Conservation (phyloP, 306 rosid species). For the Carpinus viminea region DNA sequence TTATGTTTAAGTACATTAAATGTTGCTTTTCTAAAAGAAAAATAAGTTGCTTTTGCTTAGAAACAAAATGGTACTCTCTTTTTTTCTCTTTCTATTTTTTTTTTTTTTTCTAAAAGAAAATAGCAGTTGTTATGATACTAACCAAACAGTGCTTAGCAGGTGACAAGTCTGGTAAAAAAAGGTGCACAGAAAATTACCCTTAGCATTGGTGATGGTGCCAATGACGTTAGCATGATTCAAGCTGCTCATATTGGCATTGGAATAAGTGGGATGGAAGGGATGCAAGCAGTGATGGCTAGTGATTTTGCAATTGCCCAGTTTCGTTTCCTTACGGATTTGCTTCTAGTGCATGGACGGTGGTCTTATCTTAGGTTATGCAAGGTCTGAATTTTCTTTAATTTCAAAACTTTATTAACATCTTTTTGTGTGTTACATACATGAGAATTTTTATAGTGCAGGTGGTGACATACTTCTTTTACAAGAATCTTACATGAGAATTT, state of each 20-base stretch:
- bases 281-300: slow-evolving; percentile 99
- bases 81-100: background rate
- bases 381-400: slow-evolving; percentile 44
- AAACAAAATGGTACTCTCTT: background rate
- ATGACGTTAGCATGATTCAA: slow-evolving; percentile 99
- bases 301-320: slow-evolving; percentile 98
- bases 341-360: slow-evolving; percentile 99
- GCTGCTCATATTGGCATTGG: slow-evolving; percentile 99
- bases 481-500: slow-evolving; percentile 38
- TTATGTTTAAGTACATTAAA: background rate
- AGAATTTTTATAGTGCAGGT: slow-evolving; percentile 61
- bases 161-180: slow-evolving; percentile 92
- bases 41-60: too few species aligned
- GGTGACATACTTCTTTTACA: slow-evolving; percentile 87
- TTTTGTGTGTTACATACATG: slow-evolving; percentile 15
- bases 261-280: slow-evolving; percentile 95
- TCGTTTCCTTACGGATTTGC: slow-evolving; percentile 91
- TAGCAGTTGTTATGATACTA: background rate
- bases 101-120: background rate
- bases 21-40: too few species aligned
- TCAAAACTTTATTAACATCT: slow-evolving; percentile 8
- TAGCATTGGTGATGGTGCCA: slow-evolving; percentile 98
- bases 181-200: slow-evolving; percentile 88
- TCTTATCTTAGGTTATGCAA: slow-evolving; percentile 96
- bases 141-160: slow-evolving; percentile 45